Evolutionary conservation across 371 early-diverging fungal genomes (phyloP).

Genomic region (Cladochytrium tenue): DNA sequence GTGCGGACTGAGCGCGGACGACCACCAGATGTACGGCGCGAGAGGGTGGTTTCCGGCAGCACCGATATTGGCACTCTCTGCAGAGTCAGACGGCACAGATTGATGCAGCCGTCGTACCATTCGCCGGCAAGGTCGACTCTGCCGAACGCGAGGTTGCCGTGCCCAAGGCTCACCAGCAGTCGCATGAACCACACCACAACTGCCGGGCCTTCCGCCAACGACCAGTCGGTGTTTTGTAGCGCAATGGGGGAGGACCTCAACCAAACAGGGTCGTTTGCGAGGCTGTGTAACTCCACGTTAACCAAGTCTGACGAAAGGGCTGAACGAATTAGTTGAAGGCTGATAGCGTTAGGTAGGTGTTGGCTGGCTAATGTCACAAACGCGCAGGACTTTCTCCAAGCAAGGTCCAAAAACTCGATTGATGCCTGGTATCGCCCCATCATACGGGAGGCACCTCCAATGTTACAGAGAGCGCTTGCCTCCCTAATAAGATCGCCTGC

Average conservation of each 20-base stretch:
- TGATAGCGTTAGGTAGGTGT: background rate
- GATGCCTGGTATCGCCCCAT: constrained; percentile 17
- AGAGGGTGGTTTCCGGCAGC: background rate
- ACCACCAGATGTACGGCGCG: background rate
- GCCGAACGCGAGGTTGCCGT: constrained; percentile 4
- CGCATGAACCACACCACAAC: constrained; percentile 10
- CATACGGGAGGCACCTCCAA: constrained; percentile 31
- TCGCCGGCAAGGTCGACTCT: background rate
- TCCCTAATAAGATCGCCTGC: constrained; percentile 34
- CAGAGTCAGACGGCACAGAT: background rate
- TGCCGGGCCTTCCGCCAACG: background rate
- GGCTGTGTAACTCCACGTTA: background rate
- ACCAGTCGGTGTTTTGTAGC: background rate
- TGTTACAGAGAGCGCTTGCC: constrained; percentile 39
- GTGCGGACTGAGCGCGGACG: too few species aligned
- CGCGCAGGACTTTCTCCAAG: constrained; percentile 8
- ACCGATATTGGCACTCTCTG: background rate
- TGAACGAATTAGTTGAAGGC: background rate
- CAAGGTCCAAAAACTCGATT: background rate
- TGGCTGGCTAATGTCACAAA: background rate
- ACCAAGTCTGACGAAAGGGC: background rate
- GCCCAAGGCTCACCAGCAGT: constrained; percentile 5
- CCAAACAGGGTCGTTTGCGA: background rate
- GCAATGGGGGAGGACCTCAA: background rate
- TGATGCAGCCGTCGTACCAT: constrained; percentile 12